Evolutionary conservation across 768 basidiomycete species (phyloP), one percentile per base, ranked within the genome.

Genomic region (Tulasnella calospora): DNA sequence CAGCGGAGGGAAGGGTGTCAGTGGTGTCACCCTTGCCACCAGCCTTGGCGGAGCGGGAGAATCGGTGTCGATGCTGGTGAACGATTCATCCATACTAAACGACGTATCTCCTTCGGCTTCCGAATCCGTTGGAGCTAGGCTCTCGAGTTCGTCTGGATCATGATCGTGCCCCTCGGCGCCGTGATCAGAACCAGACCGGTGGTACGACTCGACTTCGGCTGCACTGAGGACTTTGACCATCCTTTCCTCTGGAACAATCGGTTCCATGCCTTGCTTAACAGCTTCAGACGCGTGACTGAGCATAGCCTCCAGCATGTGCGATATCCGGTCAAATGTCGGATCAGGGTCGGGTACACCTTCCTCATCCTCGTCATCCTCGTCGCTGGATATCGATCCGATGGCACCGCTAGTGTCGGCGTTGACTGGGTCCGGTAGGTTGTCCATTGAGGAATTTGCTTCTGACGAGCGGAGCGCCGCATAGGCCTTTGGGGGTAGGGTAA

Each of bases 401-500:
- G 77, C 44, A 35, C 41, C 70, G 44, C 17, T 85, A 85, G 5
- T 83, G 84, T 1, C 84, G 84, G 38, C 88, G 87, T 41, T 87
- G 85, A 13, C 30, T 27, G 33, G 30, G 10, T 27, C 30, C 15
- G 33, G 61, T 15, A 67, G 61, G 19, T 86, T 85, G 12, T 83
- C 84, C 67, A 86, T 82, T 1, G 90, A 88, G 5, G 87, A 87
- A 79, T 81, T 91, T 86, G 36, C 87, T 90, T 61, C 86, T 87
- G 82, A 85, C 94, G 74, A 75, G 36, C 47, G 61, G 7, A 78
- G 51, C 1, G 77, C 77, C 1, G 77, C 77, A 40, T 41, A 78
- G 0, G 89, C 85, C 36, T 83, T 86, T 3, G 93, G 93, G 1
- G 94, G 94, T 1, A 95, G 88, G 61, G 91, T 89, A 36, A 95